These are phyloP conservation scores for Coemansia umbellata DNA, from an alignment of 192 early-diverging fungal genomes.

Conservation along the genomic window DNA sequence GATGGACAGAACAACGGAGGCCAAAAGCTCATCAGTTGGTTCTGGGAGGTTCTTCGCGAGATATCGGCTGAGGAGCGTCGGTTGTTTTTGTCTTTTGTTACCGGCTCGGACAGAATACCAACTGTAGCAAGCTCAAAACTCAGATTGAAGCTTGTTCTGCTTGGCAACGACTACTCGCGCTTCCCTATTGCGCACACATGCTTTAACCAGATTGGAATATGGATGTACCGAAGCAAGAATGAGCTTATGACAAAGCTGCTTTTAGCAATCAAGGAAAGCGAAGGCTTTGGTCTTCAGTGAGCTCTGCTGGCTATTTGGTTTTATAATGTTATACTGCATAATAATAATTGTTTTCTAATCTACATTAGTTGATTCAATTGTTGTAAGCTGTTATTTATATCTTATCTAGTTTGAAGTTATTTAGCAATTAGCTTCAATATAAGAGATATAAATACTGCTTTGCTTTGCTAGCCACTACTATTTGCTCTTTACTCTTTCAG, in stretches of 20 bases:
- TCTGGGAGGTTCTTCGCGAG: conserved; percentile 77
- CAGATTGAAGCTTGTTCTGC: conserved; percentile 66
- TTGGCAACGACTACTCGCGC: conserved; percentile 59
- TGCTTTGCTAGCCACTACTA: too few species aligned
- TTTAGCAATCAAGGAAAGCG: conserved; percentile 73
- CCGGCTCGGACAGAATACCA: conserved; percentile 89
- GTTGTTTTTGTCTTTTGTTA: conserved; percentile 82
- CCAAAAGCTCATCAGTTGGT: conserved; percentile 60
- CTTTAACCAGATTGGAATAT: conserved; percentile 87
- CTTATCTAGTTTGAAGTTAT: too few species aligned
- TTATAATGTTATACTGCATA: too few species aligned
- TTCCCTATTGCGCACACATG: conserved; percentile 92
- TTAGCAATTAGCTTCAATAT: too few species aligned
- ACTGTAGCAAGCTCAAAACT: conserved; percentile 55
- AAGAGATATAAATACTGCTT: too few species aligned
- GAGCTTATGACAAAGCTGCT: conserved; percentile 66
- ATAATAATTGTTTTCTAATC: too few species aligned
- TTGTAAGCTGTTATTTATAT: too few species aligned
- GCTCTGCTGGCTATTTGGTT: too few species aligned
- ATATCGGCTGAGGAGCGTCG: conserved; percentile 65
- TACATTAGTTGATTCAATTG: too few species aligned
- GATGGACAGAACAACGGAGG: too few species aligned
- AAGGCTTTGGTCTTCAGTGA: conserved; percentile 73
- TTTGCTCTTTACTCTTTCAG: too few species aligned
- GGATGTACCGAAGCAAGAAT: conserved; percentile 64